Evolutionary conservation across 306 rosid genomes (phyloP), one percentile per base, ranked within the genome.

Genomic region (Nissolia schottii): DNA sequence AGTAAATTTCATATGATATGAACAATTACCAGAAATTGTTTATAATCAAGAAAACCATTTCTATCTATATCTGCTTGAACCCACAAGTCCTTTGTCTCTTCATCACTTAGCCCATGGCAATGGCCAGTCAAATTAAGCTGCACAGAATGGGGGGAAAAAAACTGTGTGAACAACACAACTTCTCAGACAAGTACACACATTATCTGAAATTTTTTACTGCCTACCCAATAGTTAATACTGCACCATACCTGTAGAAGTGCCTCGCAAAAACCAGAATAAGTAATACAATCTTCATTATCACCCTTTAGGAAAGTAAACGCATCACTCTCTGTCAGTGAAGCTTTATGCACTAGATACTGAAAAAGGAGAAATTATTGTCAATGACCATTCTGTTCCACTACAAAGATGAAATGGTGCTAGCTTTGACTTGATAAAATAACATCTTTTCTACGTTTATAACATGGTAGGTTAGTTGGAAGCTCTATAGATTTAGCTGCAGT

Each of bases 41-140:
- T 63, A 19, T 80, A 87, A 77, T 88, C 92, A 50, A 91, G 71
- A 75, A 88, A 75, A 20, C 85, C 90, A 20, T 85, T 87, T 73
- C 90, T 85, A 18, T 88, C 87, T 65, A 69, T 73, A 71, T 87
- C 95, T 16, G 85, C 95, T 80, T 85, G 90, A 62, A 70, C 63
- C 97, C 95, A 91, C 69, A 91, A 67, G 9, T 88, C 95, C 76
- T 82, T 88, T 46, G 85, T 73, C 82, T 88, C 97, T 56, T 87
- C 87, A 18, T 49, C 80, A 61, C 79, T 67, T 41, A 91, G 89
- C 50, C 95, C 97, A 80, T 87, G 56, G 70, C 83, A 43, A 80
- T 85, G 97, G 51, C 95, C 97, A 40, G 67, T 70, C 79, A 91
- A 82, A 79, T 77, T 87, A 57, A 91, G 89, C 95, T 91, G 97